These are phyloP conservation scores for Fonsecaea erecta DNA, from an alignment of 2,329 filamentous ascomycete species.

Conservation along the genomic window DNA sequence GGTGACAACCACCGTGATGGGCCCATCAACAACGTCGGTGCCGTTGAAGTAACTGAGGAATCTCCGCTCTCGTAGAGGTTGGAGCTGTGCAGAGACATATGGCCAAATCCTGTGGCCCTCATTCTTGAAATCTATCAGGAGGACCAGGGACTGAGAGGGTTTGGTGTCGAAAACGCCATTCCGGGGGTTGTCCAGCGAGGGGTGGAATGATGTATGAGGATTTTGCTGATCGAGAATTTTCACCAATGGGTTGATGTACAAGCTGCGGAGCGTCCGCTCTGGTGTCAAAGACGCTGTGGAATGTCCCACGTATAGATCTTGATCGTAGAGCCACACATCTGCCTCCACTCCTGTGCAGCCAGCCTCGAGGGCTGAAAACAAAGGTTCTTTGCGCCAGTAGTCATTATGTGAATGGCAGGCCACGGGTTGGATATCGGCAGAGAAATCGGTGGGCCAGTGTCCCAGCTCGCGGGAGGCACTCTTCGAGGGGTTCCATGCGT, in stretches of 20 bases:
- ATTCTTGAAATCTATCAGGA: slow-evolving; percentile 59
- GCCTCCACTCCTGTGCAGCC: slow-evolving; percentile 63
- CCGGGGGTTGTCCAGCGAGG: slow-evolving; percentile 35
- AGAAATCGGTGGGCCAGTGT: slow-evolving; percentile 55
- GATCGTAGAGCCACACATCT: slow-evolving; percentile 60
- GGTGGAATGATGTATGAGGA: slow-evolving; percentile 46
- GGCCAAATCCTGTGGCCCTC: slow-evolving; percentile 47
- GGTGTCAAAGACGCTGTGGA: slow-evolving; percentile 52
- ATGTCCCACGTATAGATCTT: slow-evolving; percentile 62
- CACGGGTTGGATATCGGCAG: slow-evolving; percentile 55
- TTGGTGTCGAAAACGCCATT: slow-evolving; percentile 58
- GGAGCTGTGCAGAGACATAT: slow-evolving; percentile 49
- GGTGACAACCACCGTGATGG: slow-evolving; percentile 59
- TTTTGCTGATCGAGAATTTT: slow-evolving; percentile 58
- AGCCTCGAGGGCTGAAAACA: slow-evolving; percentile 60
- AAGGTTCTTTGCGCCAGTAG: slow-evolving; percentile 61
- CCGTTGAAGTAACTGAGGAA: slow-evolving; percentile 60
- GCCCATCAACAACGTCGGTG: slow-evolving; percentile 46
- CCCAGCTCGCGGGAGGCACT: slow-evolving; percentile 41
- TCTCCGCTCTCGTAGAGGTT: slow-evolving; percentile 53
- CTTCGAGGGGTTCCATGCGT: slow-evolving; percentile 49
- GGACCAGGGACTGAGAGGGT: slow-evolving; percentile 55
- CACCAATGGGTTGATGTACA: slow-evolving; percentile 60
- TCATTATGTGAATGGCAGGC: slow-evolving; percentile 64
- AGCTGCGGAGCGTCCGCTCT: slow-evolving; percentile 53